Evolutionary conservation across 2,329 filamentous ascomycete species (phyloP), one percentile per base, ranked within the genome.

Genomic region (Botrytis cinerea): DNA sequence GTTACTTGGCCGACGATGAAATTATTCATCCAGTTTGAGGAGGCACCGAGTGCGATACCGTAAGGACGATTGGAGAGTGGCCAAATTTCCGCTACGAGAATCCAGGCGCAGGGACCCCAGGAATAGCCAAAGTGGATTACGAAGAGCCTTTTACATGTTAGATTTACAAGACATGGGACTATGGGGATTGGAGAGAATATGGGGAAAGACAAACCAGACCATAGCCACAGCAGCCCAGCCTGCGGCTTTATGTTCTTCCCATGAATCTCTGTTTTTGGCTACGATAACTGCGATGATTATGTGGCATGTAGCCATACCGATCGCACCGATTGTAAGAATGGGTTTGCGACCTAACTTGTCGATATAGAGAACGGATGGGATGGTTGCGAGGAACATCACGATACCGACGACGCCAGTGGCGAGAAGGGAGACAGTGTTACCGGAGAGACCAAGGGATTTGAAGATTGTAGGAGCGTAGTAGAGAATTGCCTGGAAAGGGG

Each of bases 41-140:
- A 89, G 2, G 90, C 90, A 25, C 90, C 91, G 0, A 94, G 83
- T 0, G 91, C 86, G 20, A 92, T 91, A 59, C 92, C 92, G 74
- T 93, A 92, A 0, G 92, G 87, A 2, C 91, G 87, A 16, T 89
- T 89, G 73, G 87, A 90, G 8, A 93, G 82, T 0, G 92, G 92
- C 89, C 90, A 94, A 60, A 94, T 89, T 82, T 94, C 92, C 2
- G 91, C 88, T 1, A 93, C 87, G 72, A 94, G 85, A 74, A 93
- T 92, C 92, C 92, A 94, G 0, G 90, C 87, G 77, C 89, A 91
- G 3, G 91, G 92, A 0, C 91, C 91, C 92, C 92, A 94, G 0
- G 87, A 90, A 80, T 93, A 93, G 45, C 90, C 92, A 78, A 94
- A 94, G 81, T 92, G 88, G 45, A 93, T 84, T 43, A 93, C 89